Evolutionary conservation across 2,329 filamentous ascomycete genomes (phyloP), one percentile per base, ranked within the genome.

Genomic region (Ophiostoma novo-ulmi): DNA sequence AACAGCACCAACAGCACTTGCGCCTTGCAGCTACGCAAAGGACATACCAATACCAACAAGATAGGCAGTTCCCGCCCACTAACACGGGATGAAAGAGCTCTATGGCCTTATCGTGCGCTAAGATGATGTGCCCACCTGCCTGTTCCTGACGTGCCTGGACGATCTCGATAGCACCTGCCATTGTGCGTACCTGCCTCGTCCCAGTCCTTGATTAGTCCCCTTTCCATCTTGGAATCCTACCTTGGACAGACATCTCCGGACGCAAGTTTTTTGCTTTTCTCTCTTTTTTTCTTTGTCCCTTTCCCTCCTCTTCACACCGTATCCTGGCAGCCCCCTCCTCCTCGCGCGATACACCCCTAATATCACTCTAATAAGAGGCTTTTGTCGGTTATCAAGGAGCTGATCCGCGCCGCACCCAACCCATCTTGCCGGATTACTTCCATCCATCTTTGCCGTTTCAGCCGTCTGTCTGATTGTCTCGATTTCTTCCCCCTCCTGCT

Each of bases 61-160:
- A 22, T 8, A 63, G 58, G 58, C 26, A 31, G 8, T 14, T 35
- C 58, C 58, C 58, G 58, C 58, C 58, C 58, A 63, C 58, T 63
- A 63, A 63, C 26, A 63, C 26, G 8, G 52, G 22, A 58, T 58
- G 22, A 63, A 63, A 31, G 58, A 35, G 58, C 58, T 63, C 4
- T 35, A 55, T 20, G 26, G 58, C 26, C 58, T 63, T 63, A 63
- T 63, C 58, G 58, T 31, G 58, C 58, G 58, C 58, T 63, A 63
- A 63, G 13, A 14, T 14, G 52, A 14, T 31, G 52, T 58, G 52
- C 58, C 58, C 58, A 63, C 58, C 58, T 63, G 58, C 58, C 58
- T 63, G 58, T 63, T 63, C 58, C 58, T 35, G 58, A 63, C 13
- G 26, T 63, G 58, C 58, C 58, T 63, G 26, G 58, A 26, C 58